A percentile compares a stretch with the other conserved stretches of the same genome.
Conservation (phyloP, 75 land plant species). For the Cupressus sempervirens region DNA sequence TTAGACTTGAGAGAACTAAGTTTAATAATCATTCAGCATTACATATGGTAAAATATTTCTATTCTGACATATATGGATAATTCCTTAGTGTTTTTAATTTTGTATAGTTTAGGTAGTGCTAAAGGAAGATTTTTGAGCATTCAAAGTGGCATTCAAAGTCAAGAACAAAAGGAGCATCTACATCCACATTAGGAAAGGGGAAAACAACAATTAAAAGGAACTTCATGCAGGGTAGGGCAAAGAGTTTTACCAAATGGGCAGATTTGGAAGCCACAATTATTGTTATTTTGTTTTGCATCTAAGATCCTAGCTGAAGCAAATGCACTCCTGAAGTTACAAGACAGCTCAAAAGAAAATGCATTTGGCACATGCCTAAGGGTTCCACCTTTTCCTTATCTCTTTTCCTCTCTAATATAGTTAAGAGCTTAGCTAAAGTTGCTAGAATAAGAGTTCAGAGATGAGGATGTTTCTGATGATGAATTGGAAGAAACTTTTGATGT, state of each 20-base stretch:
- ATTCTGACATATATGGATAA: too few relatives aligned
- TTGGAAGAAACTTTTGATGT: conserved; percentile 25
- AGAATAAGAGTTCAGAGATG: conserved; percentile 20
- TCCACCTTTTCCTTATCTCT: conserved; percentile 88
- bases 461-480: conserved; percentile 32
- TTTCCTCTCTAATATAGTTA: conserved; percentile 70
- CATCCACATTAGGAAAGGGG: too few relatives aligned
- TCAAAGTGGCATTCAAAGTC: too few relatives aligned
- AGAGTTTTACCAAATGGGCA: conserved; percentile 83
- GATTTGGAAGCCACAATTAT: conserved; percentile 67
- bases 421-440: conserved; percentile 29
- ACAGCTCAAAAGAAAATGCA: conserved; percentile 42
- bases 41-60: too few relatives aligned
- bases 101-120: too few relatives aligned
- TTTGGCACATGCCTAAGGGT: conserved; percentile 30
- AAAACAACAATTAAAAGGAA: too few relatives aligned
- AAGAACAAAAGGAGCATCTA: too few relatives aligned
- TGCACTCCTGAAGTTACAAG: conserved; percentile 56
- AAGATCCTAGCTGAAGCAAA: conserved; percentile 77
- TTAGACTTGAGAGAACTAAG: too few relatives aligned
- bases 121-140: too few relatives aligned
- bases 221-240: conserved; percentile 47
- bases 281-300: conserved; percentile 67
- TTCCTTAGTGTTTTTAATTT: too few relatives aligned
- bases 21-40: too few relatives aligned